Evolutionary conservation across 805 yeast species (phyloP).

Genomic region (Suhomyces sp.): DNA sequence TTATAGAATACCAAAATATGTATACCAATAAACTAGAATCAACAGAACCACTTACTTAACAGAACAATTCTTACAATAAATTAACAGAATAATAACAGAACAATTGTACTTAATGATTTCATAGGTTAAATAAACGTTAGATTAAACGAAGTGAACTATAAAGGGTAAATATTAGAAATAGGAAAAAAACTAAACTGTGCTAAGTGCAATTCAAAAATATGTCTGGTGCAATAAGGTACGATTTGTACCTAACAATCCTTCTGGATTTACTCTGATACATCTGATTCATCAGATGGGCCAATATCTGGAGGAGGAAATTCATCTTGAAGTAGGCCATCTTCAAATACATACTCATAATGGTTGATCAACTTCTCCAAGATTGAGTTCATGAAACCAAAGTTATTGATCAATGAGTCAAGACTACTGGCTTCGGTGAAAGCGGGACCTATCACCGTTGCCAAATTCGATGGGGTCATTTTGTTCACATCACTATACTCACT

Average conservation of each 20-base stretch:
- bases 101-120: too few species aligned
- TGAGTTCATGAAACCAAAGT: conserved; percentile 54
- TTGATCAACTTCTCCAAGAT: conserved; percentile 49
- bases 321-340: conserved; percentile 8
- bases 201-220: neutral
- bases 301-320: conserved; percentile 1
- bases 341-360: conserved; percentile 41
- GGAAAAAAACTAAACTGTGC: neutral
- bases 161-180: neutral
- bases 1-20: neutral
- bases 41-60: too few species aligned
- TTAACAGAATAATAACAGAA: too few species aligned
- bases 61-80: too few species aligned
- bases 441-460: conserved; percentile 84
- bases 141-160: neutral
- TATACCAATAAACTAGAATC: neutral
- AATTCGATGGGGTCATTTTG: conserved; percentile 83
- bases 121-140: neutral
- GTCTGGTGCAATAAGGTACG: neutral
- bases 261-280: too few species aligned
- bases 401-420: conserved; percentile 44
- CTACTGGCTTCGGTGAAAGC: conserved; percentile 55
- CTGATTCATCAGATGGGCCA: neutral
- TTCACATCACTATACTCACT: conserved; percentile 65
- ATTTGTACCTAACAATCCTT: neutral